Percentiles rank a stretch among this genome's conserved stretches.
Conservation (phyloP, 129 eudicot species). For the Chrysanthemum makinoi region DNA sequence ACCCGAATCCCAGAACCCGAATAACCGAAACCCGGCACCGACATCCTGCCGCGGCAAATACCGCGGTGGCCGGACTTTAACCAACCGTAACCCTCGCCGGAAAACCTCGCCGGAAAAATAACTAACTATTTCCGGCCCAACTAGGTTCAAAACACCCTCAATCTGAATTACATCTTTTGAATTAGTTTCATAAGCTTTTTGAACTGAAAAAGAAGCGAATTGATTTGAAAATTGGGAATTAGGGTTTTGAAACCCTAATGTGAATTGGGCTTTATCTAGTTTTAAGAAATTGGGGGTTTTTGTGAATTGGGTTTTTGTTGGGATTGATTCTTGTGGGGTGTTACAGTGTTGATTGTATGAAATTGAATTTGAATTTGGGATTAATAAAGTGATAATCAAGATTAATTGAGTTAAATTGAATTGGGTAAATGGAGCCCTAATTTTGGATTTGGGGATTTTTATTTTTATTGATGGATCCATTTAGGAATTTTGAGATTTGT, state of each 20-base stretch:
- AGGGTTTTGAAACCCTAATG: conserved; percentile 36
- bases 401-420: conserved; percentile 12
- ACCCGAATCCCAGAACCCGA: conserved; percentile 56
- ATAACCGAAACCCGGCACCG: conserved; percentile 43
- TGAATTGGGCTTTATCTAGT: conserved; percentile 32
- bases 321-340: conserved; percentile 35
- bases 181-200: conserved; percentile 37
- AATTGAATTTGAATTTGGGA: conserved; percentile 32
- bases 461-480: no score
- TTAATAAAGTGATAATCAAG: conserved; percentile 23
- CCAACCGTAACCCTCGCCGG: conserved; percentile 52
- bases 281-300: conserved; percentile 14
- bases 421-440: conserved; percentile 21
- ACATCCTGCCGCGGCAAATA: conserved; percentile 19
- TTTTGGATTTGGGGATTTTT: conserved; percentile 3
- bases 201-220: conserved; percentile 31
- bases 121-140: conserved; percentile 17
- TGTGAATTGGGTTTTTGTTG: conserved; percentile 20
- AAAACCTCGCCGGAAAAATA: conserved; percentile 24
- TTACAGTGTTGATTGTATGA: conserved; percentile 53
- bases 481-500: no score
- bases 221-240: conserved; percentile 26
- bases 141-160: conserved; percentile 13
- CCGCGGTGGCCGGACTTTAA: conserved; percentile 53
- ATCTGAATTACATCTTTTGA: conserved; percentile 21